Percentiles rank a stretch among this genome's conserved stretches.
Evolutionary conservation across 106 monocot genomes (phyloP).

Genomic region (Phalaenopsis aphrodite): DNA sequence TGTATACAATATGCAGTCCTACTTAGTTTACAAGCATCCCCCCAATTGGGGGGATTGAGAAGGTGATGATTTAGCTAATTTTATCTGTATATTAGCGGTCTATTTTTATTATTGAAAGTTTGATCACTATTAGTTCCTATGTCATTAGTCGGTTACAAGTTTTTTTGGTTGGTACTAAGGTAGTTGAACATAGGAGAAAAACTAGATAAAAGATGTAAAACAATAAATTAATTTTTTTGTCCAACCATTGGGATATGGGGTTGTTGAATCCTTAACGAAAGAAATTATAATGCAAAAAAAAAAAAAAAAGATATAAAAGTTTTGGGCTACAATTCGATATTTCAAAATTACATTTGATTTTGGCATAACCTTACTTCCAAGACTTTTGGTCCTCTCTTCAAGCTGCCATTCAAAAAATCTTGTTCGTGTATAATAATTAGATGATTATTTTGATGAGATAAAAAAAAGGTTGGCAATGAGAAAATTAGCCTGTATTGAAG

Average conservation of each 20-base stretch:
- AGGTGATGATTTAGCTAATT: background rate
- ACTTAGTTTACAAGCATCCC: background rate
- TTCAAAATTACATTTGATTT: conserved; percentile 57
- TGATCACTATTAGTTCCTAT: background rate
- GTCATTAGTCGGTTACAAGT: background rate
- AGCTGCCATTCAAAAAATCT: conserved; percentile 87
- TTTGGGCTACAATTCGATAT: background rate
- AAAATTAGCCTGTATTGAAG: background rate
- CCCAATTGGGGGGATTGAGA: background rate
- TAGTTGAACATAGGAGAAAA: background rate
- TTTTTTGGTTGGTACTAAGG: background rate
- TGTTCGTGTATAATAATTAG: conserved; percentile 45
- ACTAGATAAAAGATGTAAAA: background rate
- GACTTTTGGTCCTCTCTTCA: conserved; percentile 77
- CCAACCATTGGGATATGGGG: too few species aligned
- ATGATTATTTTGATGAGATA: background rate
- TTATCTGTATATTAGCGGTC: background rate
- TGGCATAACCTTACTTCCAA: conserved; percentile 63
- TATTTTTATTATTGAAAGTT: background rate
- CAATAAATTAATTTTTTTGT: background rate
- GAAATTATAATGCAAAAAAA: too few species aligned
- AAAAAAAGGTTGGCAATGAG: background rate
- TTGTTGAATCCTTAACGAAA: too few species aligned
- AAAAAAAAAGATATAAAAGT: too few species aligned
- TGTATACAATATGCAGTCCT: background rate